Percentiles rank a stretch among this genome's conserved stretches.
Evolutionary conservation across 2,329 filamentous ascomycete species (phyloP).

Genomic region (Aspergillus pseudoglaucus): DNA sequence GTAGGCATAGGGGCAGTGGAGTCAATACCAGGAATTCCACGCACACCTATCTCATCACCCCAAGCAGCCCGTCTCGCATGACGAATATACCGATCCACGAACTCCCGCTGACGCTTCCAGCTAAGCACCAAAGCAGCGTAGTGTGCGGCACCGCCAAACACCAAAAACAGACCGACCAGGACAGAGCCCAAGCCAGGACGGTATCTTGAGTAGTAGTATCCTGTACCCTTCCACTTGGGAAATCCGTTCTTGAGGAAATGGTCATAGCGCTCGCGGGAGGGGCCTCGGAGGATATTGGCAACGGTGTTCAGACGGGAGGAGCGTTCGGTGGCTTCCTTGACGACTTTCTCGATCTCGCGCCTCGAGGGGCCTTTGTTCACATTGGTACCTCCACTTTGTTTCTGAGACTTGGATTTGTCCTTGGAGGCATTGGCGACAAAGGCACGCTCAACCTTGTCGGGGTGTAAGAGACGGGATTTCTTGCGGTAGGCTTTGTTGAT

Average conservation of each 20-base stretch:
- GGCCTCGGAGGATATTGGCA: slow-evolving; percentile 74
- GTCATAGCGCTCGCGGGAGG: slow-evolving; percentile 80
- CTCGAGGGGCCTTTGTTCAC: slow-evolving; percentile 66
- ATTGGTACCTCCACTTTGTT: slow-evolving; percentile 55
- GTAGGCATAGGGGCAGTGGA: slow-evolving; percentile 35
- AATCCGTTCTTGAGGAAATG: slow-evolving; percentile 91
- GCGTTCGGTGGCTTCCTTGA: slow-evolving; percentile 74
- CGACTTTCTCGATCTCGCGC: slow-evolving; percentile 67
- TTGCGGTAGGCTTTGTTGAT: slow-evolving; percentile 93
- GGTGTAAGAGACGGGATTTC: slow-evolving; percentile 75
- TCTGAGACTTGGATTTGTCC: slow-evolving; percentile 44
- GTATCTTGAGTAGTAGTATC: slow-evolving; percentile 96
- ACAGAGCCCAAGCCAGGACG: slow-evolving; percentile 84
- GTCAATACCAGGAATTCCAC: slow-evolving; percentile 62
- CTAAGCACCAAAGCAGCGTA: slow-evolving; percentile 78
- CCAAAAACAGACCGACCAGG: slow-evolving; percentile 70
- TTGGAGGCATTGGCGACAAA: slow-evolving; percentile 65
- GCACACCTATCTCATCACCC: slow-evolving; percentile 68
- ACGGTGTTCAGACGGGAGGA: slow-evolving; percentile 82
- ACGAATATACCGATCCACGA: slow-evolving; percentile 84
- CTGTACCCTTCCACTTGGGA: slow-evolving; percentile 91
- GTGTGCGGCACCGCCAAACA: slow-evolving; percentile 77
- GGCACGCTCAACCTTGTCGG: slow-evolving; percentile 88
- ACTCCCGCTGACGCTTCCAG: slow-evolving; percentile 85
- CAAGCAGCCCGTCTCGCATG: slow-evolving; percentile 83